A percentile compares a stretch with the other conserved stretches of the same genome.
phyloP scores from a whole-genome alignment of 495 filamentous ascomycete species.

The Mytilinidion resinicola region DNA sequence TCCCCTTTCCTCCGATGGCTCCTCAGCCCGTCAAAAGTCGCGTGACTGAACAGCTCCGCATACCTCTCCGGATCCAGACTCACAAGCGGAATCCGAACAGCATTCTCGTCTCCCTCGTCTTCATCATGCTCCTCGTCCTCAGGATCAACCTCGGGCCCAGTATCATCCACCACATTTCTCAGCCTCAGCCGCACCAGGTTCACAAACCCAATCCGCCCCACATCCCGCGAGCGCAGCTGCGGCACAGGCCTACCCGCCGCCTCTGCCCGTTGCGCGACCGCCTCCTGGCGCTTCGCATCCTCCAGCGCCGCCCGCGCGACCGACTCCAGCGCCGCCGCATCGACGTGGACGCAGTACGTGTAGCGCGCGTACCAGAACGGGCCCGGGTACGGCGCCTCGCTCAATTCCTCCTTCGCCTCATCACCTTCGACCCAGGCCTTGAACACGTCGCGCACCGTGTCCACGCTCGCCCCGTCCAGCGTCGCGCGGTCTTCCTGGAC shows the following conservation, averaged over 20 bases:
- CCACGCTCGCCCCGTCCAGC: background rate
- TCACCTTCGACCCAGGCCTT: background rate
- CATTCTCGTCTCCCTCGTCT: background rate
- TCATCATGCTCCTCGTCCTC: background rate
- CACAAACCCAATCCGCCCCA: background rate
- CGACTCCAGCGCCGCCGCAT: background rate
- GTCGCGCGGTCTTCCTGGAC: background rate
- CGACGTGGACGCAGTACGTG: background rate
- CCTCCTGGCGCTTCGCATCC: background rate
- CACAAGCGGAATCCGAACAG: background rate
- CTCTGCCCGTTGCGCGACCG: no score
- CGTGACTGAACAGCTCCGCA: background rate
- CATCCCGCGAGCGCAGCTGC: no score
- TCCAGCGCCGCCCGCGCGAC: background rate
- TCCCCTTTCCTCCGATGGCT: background rate
- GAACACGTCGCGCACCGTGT: background rate
- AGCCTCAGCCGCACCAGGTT: background rate
- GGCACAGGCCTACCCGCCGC: no score
- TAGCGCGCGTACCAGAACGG: background rate
- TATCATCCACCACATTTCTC: background rate
- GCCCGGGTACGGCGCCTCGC: background rate
- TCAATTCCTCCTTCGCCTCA: background rate
- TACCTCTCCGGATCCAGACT: background rate
- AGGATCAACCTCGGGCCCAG: background rate
- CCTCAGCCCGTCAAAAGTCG: background rate